Evolutionary conservation across 305 asterid genomes (phyloP), one percentile per base, ranked within the genome.

Genomic region (Nicotiana rustica): DNA sequence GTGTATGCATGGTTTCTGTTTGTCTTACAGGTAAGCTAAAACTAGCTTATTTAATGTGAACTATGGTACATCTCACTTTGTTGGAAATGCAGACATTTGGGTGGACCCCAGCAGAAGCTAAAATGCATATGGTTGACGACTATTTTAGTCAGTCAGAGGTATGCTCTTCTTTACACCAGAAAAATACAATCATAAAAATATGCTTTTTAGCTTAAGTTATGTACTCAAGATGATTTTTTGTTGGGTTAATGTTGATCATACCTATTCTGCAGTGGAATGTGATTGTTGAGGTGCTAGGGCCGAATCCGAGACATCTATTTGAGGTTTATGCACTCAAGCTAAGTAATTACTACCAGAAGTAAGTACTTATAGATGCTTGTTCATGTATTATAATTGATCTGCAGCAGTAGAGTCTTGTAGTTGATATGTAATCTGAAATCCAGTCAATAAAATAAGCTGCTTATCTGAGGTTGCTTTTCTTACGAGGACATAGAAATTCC

Each of bases 61-160:
- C 80, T 75, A 29, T 75, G 80, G 62, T 52, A 75, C 13, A 7
- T 73, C 44, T 73, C 47, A 6, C 80, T 29, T 75, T 75, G 66
- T 52, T 52, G 6, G 86, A 79, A 87, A 82, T 89, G 73, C 92
- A 95, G 97, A 90, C 90, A 41, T 93, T 96, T 90, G 99, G 97
- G 80, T 96, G 99, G 99, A 93, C 95, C 80, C 95, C 94, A 13
- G 92, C 91, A 73, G 97, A 94, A 88, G 99, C 97, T 66, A 89
- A 94, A 84, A 84, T 96, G 93, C 99, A 96, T 88, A 91, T 94
- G 96, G 93, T 93, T 83, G 86, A 68, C 60, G 92, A 92, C 84
- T 94, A 92, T 86, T 96, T 89, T 88, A 94, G 89, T 85, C 93
- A 84, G 62, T 84, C 93, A 9, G 99, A 95, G 99, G 99, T 95